Base-by-base conservation (phyloP, 1,284 basidiomycete genomes). In the Gomphus sp. region DNA sequence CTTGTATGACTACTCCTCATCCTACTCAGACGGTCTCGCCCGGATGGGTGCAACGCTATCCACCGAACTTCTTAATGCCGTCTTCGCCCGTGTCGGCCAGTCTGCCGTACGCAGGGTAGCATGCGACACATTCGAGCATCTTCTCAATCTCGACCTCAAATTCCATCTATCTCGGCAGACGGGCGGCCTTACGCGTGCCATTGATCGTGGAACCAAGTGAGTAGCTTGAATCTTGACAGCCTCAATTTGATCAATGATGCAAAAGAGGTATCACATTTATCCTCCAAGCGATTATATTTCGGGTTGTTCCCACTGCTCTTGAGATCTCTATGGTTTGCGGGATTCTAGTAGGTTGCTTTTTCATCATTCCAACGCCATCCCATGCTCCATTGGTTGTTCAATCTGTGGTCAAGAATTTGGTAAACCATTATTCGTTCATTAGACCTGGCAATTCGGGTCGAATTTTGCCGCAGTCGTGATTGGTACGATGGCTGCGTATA, bases 311-410 rank as follows among this genome's bases (percentile, higher is more conserved):
- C 0, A 99, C 97, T 0, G 96, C 95, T 0, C 74, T 99, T 51
- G 96, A 99, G 70, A 98, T 99, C 65, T 84, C 87, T 5, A 87
- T 99, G 78, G 96, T 99, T 45, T 99, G 95, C 74, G 96, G 94
- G 59, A 99, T 99, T 62, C 73, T 99, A 73, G 91, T 91, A 64
- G 53, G 82, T 73, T 61, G 62, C 41, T 2, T 0, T 43, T 41
- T 36, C 28, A 48, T 36, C 28, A 48, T 36, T 54, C 18, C 54
- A 48, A 25, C 51, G 44, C 22, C 10, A 47, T 12, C 22, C 44
- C 44, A 25, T 47, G 44, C 22, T 25, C 44, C 44, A 47, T 47
- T 47, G 44, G 44, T n/a, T 55, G 39, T 55, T 18, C 39, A 55
- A 45, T 36, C n/a, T 12, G 36, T 36, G 31, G 36, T 22, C 10